phyloP scores from a whole-genome alignment of 2,329 filamentous ascomycete species.

The Pseudogymnoascus sp. region DNA sequence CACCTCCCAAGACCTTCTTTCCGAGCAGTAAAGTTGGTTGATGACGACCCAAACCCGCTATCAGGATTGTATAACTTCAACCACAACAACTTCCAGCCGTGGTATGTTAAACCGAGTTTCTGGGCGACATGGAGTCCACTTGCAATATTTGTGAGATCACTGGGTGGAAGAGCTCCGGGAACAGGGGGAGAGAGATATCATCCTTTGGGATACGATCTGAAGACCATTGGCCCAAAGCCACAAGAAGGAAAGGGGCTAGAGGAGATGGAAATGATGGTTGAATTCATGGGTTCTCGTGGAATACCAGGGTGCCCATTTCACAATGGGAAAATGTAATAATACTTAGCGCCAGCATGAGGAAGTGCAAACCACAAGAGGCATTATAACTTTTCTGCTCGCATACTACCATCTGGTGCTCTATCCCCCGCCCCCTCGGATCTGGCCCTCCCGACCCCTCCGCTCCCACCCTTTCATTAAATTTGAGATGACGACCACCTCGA shows the following conservation, averaged over 20 bases:
- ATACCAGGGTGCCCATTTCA: neutral
- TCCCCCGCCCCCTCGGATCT: too few species aligned
- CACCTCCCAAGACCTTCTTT: slow-evolving; percentile 12
- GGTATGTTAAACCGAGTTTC: slow-evolving; percentile 16
- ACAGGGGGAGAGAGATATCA: slow-evolving; percentile 14
- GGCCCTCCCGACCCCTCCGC: too few species aligned
- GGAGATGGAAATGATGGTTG: slow-evolving; percentile 14
- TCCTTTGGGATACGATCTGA: slow-evolving; percentile 15
- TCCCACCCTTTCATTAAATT: too few species aligned
- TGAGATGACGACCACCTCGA: too few species aligned
- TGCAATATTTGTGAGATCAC: slow-evolving; percentile 10
- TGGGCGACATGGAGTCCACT: slow-evolving; percentile 14
- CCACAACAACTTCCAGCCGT: slow-evolving; percentile 12
- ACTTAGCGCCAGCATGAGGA: too few species aligned
- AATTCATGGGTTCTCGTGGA: slow-evolving; percentile 14
- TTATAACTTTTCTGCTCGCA: too few species aligned
- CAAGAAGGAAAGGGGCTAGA: slow-evolving; percentile 15
- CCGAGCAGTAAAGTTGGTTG: slow-evolving; percentile 13
- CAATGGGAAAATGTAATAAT: neutral
- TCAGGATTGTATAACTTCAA: slow-evolving; percentile 17
- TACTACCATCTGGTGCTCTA: too few species aligned
- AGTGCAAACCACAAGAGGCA: too few species aligned
- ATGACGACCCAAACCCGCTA: slow-evolving; percentile 16
- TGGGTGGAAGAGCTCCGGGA: slow-evolving; percentile 15
- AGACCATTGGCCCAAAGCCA: slow-evolving; percentile 16